Conservation (phyloP, 1,284 basidiomycete species). For the Laetiporus sulphureus region DNA sequence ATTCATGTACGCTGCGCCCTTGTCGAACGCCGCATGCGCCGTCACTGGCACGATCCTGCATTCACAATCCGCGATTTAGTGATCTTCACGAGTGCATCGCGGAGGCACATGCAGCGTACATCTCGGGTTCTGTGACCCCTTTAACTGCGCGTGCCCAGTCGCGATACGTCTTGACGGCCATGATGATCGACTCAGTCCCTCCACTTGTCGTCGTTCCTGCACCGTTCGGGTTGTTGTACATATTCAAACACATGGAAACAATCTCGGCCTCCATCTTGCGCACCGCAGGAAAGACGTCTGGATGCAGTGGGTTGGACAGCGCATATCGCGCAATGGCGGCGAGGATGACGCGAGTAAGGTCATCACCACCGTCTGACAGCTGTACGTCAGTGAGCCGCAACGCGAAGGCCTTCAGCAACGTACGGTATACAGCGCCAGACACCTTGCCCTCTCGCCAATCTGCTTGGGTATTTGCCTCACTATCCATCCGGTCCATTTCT, state of each 20-base stretch:
- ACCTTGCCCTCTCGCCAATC: conserved; percentile 76
- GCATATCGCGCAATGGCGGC: conserved; percentile 67
- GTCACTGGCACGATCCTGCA: conserved; percentile 77
- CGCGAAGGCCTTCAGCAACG: conserved; percentile 21
- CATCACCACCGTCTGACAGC: conserved; percentile 66
- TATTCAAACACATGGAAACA: conserved; percentile 86
- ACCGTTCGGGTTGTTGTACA: conserved; percentile 82
- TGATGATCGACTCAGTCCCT: conserved; percentile 93
- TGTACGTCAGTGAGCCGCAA: background rate
- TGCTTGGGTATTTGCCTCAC: conserved; percentile 36
- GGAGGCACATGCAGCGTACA: conserved; percentile 47
- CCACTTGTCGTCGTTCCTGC: conserved; percentile 93
- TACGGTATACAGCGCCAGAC: conserved; percentile 86
- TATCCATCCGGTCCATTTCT: conserved; percentile 79
- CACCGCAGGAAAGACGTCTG: conserved; percentile 91
- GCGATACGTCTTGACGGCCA: conserved; percentile 91
- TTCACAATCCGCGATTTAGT: too few relatives aligned
- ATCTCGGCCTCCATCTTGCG: conserved; percentile 98
- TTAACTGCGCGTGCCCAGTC: conserved; percentile 88
- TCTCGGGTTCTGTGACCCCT: conserved; percentile 89
- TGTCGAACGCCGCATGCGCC: conserved; percentile 94
- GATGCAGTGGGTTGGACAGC: conserved; percentile 89
- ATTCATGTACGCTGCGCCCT: conserved; percentile 86
- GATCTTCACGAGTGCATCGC: background rate
- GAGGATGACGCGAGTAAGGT: conserved; percentile 68